These are phyloP conservation scores for Aureobasidium sp. DNA, from an alignment of 2,329 filamentous ascomycete species.

Conservation along the genomic window DNA sequence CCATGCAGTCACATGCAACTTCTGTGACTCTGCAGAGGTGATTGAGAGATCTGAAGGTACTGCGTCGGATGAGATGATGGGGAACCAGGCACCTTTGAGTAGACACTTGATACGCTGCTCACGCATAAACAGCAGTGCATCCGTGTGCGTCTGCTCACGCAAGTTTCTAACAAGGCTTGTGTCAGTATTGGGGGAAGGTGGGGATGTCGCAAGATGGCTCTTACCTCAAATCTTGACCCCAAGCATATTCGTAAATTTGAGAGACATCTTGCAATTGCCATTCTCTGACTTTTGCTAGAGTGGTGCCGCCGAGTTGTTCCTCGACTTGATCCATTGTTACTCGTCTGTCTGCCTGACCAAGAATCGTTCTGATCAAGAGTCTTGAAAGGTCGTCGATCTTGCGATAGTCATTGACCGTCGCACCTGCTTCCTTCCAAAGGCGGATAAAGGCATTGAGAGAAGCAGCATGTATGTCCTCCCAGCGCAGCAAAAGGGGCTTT, in stretches of 20 bases:
- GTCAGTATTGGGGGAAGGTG: neutral
- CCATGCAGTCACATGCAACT: constrained; percentile 48
- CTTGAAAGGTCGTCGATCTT: constrained; percentile 88
- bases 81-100: constrained; percentile 84
- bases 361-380: constrained; percentile 81
- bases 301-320: constrained; percentile 78
- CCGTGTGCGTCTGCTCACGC: constrained; percentile 82
- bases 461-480: constrained; percentile 82
- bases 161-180: constrained; percentile 50
- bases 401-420: constrained; percentile 77
- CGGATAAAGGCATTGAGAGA: constrained; percentile 81
- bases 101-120: constrained; percentile 90
- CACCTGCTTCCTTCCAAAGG: constrained; percentile 84
- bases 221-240: constrained; percentile 74
- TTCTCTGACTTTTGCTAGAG: constrained; percentile 67
- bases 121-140: constrained; percentile 92
- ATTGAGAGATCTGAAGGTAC: constrained; percentile 18
- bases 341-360: constrained; percentile 71
- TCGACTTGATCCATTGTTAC: constrained; percentile 83
- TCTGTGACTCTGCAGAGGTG: constrained; percentile 36
- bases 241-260: constrained; percentile 85
- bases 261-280: constrained; percentile 91
- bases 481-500: constrained; percentile 79
- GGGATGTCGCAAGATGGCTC: neutral
- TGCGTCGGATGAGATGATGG: constrained; percentile 43